A percentile compares a stretch with the other conserved stretches of the same genome.
Evolutionary conservation across 1,284 basidiomycete genomes (phyloP).

Genomic region (Cryptococcus sp.): DNA sequence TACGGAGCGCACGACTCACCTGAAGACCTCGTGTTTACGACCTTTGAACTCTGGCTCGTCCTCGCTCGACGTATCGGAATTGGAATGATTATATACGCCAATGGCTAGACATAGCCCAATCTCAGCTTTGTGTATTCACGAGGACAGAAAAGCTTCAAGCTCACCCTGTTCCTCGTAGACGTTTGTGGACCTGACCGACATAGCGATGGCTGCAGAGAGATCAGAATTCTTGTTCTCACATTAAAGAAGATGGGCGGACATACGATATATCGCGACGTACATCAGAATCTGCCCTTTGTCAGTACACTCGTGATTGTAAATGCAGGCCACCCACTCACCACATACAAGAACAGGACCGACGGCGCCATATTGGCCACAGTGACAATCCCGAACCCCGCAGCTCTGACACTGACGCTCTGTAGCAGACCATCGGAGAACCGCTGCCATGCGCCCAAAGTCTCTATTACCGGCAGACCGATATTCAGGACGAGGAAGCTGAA

Average conservation of each 20-base stretch:
- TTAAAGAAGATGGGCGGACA: neutral
- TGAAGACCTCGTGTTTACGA: conserved; percentile 28
- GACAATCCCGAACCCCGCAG: conserved; percentile 39
- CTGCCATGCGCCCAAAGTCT: conserved; percentile 23
- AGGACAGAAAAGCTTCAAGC: neutral
- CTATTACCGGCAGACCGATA: conserved; percentile 31
- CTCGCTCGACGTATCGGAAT: conserved; percentile 16
- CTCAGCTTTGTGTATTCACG: neutral
- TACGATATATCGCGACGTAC: conserved; percentile 46
- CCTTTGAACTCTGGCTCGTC: conserved; percentile 31
- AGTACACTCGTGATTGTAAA: neutral
- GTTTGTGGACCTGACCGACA: conserved; percentile 45
- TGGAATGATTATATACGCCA: conserved; percentile 30
- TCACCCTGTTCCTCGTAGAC: conserved; percentile 45
- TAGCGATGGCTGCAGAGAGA: conserved; percentile 28
- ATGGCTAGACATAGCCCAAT: conserved; percentile 16
- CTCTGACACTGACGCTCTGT: conserved; percentile 38
- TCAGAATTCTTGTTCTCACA: neutral
- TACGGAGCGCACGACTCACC: too few species aligned
- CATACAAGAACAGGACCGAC: conserved; percentile 36
- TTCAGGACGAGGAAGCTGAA: conserved; percentile 37
- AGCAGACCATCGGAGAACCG: conserved; percentile 36
- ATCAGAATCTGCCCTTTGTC: conserved; percentile 32
- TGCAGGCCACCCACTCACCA: conserved; percentile 22
- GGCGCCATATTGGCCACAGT: conserved; percentile 32